Base-by-base conservation (phyloP, 768 basidiomycete genomes). In the Naematelia encephala region DNA sequence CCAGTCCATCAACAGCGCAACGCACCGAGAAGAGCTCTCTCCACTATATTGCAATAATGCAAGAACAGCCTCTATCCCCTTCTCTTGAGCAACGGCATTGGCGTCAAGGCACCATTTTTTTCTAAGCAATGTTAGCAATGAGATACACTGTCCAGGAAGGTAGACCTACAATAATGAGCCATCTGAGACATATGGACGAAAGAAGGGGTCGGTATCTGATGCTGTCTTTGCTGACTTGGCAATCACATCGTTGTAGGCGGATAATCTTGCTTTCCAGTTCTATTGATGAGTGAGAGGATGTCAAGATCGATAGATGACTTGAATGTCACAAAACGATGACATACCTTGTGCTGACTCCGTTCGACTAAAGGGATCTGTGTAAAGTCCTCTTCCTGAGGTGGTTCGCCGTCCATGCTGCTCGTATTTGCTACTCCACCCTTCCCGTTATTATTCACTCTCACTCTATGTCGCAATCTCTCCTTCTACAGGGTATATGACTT, bases 251-350 rank as follows among this genome's bases (percentile, higher is more conserved):
- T 90, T 89, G 77, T 98, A 99, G 62, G 85, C 96, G 76, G 85
- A 91, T 70, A 94, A 85, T 67, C 96, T 87, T 58, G 96, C 96
- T 79, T 98, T 98, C 96, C 96, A 99, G 76, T 94, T 94, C 83
- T 81, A 53, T n/a, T 12, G 3, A 14, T 43, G 19, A 2, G n/a
- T 12, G 30, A 34, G 19, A 39, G n/a, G n/a, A 45, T 13, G 47
- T 48, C 39, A 25, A 27, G 51, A 22, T 30, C 52, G 30, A 10
- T 47, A 14, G 54, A 10, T 46, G 52, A 43, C n/a, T 8, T 13
- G 26, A 44, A 14, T 19, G 13, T 25, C 28, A 21, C 21, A 23
- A 25, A 16, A 28, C 19, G 19, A 45, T 19, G 30, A 57, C 56
- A 28, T 1, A 79, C 80, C 73, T 97, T 98, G 82, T 97, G 91